Evolutionary conservation across 129 eudicot species (phyloP), one percentile per base, ranked within the genome.

Genomic region (Flaveria robusta): DNA sequence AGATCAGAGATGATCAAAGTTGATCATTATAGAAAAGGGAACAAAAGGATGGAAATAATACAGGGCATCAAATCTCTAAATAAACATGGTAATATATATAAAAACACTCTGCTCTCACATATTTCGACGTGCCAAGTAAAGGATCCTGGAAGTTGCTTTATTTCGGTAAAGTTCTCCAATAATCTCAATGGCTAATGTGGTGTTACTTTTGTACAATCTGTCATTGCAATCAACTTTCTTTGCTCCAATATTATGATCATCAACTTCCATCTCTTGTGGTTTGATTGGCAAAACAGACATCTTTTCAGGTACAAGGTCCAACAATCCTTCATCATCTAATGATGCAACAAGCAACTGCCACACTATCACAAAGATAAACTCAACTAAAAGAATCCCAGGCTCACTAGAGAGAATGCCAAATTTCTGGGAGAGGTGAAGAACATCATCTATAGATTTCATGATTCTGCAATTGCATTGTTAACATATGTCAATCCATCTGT

Each of bases 341-440:
- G 98, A 85, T 31, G 97, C 96, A 83, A 91, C 98, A 77, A 94
- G 87, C 70, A 94, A 84, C 79, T 86, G 79, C 97, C 98, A 94
- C 74, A 89, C 93, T 79, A 79, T 83, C 34, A 91, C 74, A 55
- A 94, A 89, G 19, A 94, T 56, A 79, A 87, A 89, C 71, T 85
- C 96, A 75, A 89, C 96, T 16, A 91, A 73, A 37, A 88, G 73
- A 78, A 91, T 18, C 83, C 97, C 96, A 56, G 96, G 88, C 58
- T 91, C 97, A 84, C 90, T 51, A 27, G 87, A 82, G 50, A 68
- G 86, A 86, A 88, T 77, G 64, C 89, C 93, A 78, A 85, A 94
- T 66, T 69, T 80, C 74, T 89, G 86, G 26, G 90, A 69, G 82
- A 91, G 89, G 54, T 84, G 83, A 77, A 94, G 93, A 69, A 77